Evolutionary conservation across 139 green algal species (phyloP).

Genomic region (Chlamydomonas eustigma): DNA sequence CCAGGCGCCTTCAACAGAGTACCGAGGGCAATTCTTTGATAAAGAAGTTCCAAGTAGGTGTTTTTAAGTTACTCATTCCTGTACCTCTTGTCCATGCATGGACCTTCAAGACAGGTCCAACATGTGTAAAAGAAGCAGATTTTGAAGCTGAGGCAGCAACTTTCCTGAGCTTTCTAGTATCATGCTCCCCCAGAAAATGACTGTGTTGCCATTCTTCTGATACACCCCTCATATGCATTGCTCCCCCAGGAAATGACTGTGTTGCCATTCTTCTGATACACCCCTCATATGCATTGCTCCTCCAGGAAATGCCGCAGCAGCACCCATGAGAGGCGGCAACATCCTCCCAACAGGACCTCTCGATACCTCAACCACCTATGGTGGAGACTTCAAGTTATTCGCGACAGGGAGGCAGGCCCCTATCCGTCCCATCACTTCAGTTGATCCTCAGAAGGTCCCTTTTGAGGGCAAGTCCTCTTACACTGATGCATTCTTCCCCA

Average conservation of each 20-base stretch:
- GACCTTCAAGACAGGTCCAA: not conserved
- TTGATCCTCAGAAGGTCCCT: not conserved
- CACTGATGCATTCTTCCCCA: not conserved
- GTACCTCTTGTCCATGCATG: not conserved
- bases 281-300: not conserved
- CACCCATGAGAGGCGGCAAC: not conserved
- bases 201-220: too few species aligned
- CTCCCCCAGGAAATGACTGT: too few species aligned
- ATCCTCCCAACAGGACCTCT: not conserved
- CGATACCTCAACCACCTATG: slow-evolving; percentile 15
- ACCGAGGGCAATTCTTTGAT: slow-evolving; percentile 8
- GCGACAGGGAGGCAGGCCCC: not conserved
- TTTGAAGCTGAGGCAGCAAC: not conserved
- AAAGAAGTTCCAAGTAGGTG: slow-evolving; percentile 13
- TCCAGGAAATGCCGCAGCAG: not conserved
- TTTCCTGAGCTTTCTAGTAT: not conserved
- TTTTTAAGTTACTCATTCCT: not conserved
- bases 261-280: not conserved
- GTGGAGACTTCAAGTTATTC: slow-evolving; percentile 9
- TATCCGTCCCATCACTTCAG: slow-evolving; percentile 1
- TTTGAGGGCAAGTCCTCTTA: slow-evolving; percentile 22
- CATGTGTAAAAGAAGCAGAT: not conserved
- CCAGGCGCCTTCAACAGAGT: slow-evolving; percentile 3
- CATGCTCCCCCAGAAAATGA: too few species aligned
- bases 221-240: not conserved